Evolutionary conservation across 768 basidiomycete species (phyloP), one percentile per base, ranked within the genome.

Genomic region (Clathrus columnatus): DNA sequence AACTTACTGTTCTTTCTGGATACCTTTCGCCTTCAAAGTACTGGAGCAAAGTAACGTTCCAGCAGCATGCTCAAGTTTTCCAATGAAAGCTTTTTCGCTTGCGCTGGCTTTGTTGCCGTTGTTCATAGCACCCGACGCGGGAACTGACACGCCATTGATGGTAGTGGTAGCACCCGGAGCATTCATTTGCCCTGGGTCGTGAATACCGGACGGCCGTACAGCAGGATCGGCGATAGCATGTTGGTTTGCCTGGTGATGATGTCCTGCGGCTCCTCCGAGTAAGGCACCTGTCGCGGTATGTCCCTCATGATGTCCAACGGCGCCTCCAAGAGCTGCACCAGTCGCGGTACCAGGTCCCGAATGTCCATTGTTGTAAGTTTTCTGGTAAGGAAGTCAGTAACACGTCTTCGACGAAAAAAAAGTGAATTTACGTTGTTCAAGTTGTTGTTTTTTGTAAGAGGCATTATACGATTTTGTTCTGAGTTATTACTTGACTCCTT

Each of bases 31-130:
- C 61, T 76, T 75, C 20, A 80, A 63, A 0, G 74, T 63, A 23
- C 69, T 68, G 62, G 75, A 78, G 17, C 78, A 75, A 41, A 80
- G 64, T 42, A 74, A 53, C 7, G 69, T 60, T 5, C 78, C 79
- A 23, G 76, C 63, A 16, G 73, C 73, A 2, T 73, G 71, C 63
- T 80, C 76, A 32, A 77, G 65, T 60, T 78, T 79, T 24, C 78
- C 77, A 5, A 72, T 69, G 18, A 73, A 59, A 4, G 69, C 61
- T 17, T 64, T 61, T 0, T 71, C 73, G 17, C 62, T 14, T 23
- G 46, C 46, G 26, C 46, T 47, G 10, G 46, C 7, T 47, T 28
- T 47, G 10, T 14, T 28, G 3, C 46, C 11, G 14, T 23, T 47
- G 46, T 36, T 36, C 36, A 36, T 11, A 36, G 36, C 36, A n/a